A percentile compares a stretch with the other conserved stretches of the same genome.
Evolutionary conservation across 2,329 filamentous ascomycete species (phyloP).

Genomic region (Mycosphaerella sp.): DNA sequence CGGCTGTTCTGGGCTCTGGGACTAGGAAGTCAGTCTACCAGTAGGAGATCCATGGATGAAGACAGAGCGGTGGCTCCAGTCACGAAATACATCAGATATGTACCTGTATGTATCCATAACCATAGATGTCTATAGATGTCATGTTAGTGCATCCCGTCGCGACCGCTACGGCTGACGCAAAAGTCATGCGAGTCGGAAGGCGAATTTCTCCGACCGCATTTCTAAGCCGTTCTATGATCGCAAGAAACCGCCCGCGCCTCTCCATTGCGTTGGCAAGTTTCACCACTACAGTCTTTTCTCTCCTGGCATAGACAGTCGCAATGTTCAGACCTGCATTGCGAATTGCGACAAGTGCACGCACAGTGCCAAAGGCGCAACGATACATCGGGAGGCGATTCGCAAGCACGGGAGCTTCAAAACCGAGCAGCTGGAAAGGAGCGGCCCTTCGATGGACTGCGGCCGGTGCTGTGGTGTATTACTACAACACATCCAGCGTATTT

Average conservation of each 20-base stretch:
- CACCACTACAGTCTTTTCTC: constrained; percentile 11
- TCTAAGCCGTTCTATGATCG: constrained; percentile 1
- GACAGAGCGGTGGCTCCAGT: too few relatives aligned
- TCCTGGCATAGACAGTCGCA: constrained; percentile 12
- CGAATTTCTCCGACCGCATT: neutral
- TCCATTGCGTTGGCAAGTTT: neutral
- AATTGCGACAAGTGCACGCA: constrained; percentile 31
- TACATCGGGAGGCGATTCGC: constrained; percentile 43
- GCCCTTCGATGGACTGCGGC: constrained; percentile 69
- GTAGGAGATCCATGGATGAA: too few relatives aligned
- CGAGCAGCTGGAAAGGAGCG: constrained; percentile 75
- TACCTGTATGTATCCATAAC: too few relatives aligned
- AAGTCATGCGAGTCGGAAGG: neutral
- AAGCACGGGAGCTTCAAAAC: constrained; percentile 54
- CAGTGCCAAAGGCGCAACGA: constrained; percentile 32
- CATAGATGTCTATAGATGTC: too few relatives aligned
- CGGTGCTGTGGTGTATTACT: constrained; percentile 76
- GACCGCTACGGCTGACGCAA: too few relatives aligned
- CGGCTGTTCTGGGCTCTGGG: too few relatives aligned
- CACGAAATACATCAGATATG: too few relatives aligned
- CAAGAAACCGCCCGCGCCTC: constrained; percentile 10
- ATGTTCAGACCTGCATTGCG: constrained; percentile 51
- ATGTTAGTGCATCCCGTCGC: too few relatives aligned
- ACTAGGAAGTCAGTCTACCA: too few relatives aligned
- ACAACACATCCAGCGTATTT: constrained; percentile 83